phyloP scores from a whole-genome alignment of 768 basidiomycete genomes.

The Leccinum barrowsii region DNA sequence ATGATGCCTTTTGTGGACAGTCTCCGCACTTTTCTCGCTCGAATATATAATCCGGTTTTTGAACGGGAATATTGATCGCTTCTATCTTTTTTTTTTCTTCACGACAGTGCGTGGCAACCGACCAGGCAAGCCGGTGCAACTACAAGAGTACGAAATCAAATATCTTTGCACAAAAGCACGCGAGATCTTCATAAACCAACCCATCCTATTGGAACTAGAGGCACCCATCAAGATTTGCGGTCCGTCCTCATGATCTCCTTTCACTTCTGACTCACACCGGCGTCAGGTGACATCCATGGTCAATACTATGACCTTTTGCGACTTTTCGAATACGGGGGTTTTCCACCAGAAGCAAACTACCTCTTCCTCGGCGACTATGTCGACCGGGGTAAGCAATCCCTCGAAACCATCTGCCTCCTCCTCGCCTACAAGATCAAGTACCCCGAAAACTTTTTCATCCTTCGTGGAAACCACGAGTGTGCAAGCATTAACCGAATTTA shows the following conservation, averaged over 20 bases:
- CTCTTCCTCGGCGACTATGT: conserved; percentile 99
- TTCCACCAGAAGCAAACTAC: conserved; percentile 99
- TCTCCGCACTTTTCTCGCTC: not conserved
- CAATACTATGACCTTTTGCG: conserved; percentile 99
- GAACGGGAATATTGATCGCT: conserved; percentile 16
- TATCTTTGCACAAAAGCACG: conserved; percentile 97
- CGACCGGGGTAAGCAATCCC: conserved; percentile 96
- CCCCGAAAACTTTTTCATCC: conserved; percentile 99
- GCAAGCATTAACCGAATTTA: conserved; percentile 99
- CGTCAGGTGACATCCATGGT: conserved; percentile 92
- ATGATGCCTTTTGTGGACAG: not conserved
- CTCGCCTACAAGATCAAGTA: conserved; percentile 99
- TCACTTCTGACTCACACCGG: conserved; percentile 19
- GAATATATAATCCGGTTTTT: not conserved
- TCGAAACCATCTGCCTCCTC: conserved; percentile 99
- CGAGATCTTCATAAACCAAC: conserved; percentile 99
- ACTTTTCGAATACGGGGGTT: conserved; percentile 98
- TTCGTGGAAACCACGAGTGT: conserved; percentile 98
- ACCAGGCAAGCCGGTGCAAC: conserved; percentile 96
- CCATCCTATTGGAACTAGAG: conserved; percentile 95
- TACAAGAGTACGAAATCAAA: conserved; percentile 99
- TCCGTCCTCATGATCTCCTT: conserved; percentile 37
- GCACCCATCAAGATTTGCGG: conserved; percentile 99
- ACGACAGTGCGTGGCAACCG: conserved; percentile 90
- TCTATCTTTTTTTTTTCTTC: conserved; percentile 14